These are phyloP conservation scores for Punica granatum DNA, from an alignment of 345 rosid genomes.

Conservation along the genomic window DNA sequence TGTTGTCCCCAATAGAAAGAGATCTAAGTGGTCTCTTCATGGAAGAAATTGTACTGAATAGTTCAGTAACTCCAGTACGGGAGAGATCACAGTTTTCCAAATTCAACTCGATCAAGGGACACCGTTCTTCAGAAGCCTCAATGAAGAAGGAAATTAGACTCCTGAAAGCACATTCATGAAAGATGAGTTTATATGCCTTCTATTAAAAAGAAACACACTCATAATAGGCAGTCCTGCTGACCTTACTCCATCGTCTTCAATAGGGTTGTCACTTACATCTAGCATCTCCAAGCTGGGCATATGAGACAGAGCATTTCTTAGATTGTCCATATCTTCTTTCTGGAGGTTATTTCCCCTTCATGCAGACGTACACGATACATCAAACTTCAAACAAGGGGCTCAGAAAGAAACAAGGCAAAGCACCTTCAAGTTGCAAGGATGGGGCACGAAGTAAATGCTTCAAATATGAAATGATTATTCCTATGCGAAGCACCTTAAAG, in stretches of 20 bases:
- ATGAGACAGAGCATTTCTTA: constrained; percentile 38
- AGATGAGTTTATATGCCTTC: not conserved
- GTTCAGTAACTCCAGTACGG: constrained; percentile 42
- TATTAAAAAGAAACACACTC: not conserved
- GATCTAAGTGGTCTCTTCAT: constrained; percentile 38
- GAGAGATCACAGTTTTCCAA: constrained; percentile 81
- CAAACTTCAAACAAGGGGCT: not conserved
- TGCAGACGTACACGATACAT: constrained; percentile 2
- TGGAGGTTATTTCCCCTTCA: constrained; percentile 65
- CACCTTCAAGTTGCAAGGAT: not conserved
- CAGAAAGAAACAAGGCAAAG: not conserved
- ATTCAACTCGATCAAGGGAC: constrained; percentile 43
- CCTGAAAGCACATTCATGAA: constrained; percentile 30
- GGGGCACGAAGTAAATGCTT: not conserved
- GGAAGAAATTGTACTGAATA: constrained; percentile 45
- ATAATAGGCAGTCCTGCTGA: constrained; percentile 22
- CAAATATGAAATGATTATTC: not conserved
- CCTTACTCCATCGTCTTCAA: constrained; percentile 76
- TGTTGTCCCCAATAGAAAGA: constrained; percentile 74
- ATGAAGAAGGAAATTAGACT: constrained; percentile 55
- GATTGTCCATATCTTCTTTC: constrained; percentile 55
- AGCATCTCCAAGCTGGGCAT: constrained; percentile 71
- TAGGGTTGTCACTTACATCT: constrained; percentile 79
- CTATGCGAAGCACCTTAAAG: not conserved
- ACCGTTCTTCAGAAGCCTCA: constrained; percentile 38